Conservation (phyloP, 108 stramenopile genomes). For the Ochromonas danica region DNA sequence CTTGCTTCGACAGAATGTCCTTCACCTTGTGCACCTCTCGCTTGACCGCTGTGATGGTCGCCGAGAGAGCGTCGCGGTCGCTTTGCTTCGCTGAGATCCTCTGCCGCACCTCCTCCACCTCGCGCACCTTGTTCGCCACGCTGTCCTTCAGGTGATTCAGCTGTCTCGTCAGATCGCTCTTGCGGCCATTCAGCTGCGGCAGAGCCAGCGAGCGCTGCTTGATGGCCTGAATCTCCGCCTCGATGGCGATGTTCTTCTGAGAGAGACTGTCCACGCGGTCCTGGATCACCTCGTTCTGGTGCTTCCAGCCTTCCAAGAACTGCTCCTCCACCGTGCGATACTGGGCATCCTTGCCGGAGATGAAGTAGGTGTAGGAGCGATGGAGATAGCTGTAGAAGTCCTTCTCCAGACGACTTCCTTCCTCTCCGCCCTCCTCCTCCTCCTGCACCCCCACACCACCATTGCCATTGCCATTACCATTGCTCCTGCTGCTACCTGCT, state of each 20-base stretch:
- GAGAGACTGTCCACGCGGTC: slow-evolving; percentile 23
- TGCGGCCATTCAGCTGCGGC: neutral
- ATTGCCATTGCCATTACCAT: slow-evolving; percentile 34
- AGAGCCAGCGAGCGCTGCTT: slow-evolving; percentile 51
- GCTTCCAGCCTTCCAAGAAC: slow-evolving; percentile 31
- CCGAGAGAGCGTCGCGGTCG: neutral
- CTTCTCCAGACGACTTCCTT: slow-evolving; percentile 52
- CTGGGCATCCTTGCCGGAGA: slow-evolving; percentile 73
- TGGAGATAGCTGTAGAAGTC: slow-evolving; percentile 78
- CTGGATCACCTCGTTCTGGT: slow-evolving; percentile 10
- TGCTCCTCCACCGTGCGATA: slow-evolving; percentile 62
- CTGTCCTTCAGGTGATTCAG: slow-evolving; percentile 49
- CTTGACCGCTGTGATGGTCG: neutral
- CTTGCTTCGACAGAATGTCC: slow-evolving; percentile 44
- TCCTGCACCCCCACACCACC: slow-evolving; percentile 45
- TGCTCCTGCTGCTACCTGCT: no score
- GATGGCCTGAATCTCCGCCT: slow-evolving; percentile 65
- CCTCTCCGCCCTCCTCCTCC: slow-evolving; percentile 20
- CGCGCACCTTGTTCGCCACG: slow-evolving; percentile 33
- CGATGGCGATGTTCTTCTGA: slow-evolving; percentile 33
- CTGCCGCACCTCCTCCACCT: slow-evolving; percentile 19
- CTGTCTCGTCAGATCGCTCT: slow-evolving; percentile 52
- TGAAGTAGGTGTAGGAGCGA: slow-evolving; percentile 74
- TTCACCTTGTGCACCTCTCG: slow-evolving; percentile 33
- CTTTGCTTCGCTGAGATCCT: neutral